Evolutionary conservation across 805 yeast genomes (phyloP), one percentile per base, ranked within the genome.

Genomic region (Metschnikowia gelsemii): DNA sequence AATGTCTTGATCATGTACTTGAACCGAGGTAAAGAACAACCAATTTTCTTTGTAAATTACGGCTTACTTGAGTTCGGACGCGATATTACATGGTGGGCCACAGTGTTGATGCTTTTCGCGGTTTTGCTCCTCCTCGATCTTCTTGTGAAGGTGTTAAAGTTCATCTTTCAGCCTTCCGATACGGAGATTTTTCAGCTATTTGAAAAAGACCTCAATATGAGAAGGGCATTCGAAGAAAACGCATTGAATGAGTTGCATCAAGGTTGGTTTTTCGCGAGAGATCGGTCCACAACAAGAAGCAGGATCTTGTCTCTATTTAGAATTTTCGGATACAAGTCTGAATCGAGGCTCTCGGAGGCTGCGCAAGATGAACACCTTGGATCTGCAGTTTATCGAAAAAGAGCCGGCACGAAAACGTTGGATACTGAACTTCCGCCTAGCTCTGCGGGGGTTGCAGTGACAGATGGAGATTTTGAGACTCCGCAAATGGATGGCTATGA

Each of bases 11-110:
- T 91, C 34, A 86, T 90, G 57, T 75, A 73, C 3, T 63, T 90
- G n/a, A 84, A 87, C 59, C 68, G 62, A 55, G 62, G 57, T 51
- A 76, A 65, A 57, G 76, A 57, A 38, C 71, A 73, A 24, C 65
- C 78, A 40, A 85, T 86, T 11, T 89, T 78, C 62, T 86, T 77
- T 59, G 96, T 86, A 2, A 68, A 72, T 6, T 72, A 76, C 46
- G 95, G 93, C 2, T 68, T 93, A 35, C 62, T 80, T 35, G 79
- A 79, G 38, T 88, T 87, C 66, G 98, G 98, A 17, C 63, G 50
- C 16, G 97, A 93, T 57, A 59, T 70, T n/a, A 73, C 86, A 0
- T 91, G 89, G 79, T 93, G 98, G 98, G 87, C 87, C 1, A 62
- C 87, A 0, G 64, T 86, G 24, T 56, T 87, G 22, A 72, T 81